Conservation (phyloP, 179 eudicot species). For the Gypsophila paniculata region DNA sequence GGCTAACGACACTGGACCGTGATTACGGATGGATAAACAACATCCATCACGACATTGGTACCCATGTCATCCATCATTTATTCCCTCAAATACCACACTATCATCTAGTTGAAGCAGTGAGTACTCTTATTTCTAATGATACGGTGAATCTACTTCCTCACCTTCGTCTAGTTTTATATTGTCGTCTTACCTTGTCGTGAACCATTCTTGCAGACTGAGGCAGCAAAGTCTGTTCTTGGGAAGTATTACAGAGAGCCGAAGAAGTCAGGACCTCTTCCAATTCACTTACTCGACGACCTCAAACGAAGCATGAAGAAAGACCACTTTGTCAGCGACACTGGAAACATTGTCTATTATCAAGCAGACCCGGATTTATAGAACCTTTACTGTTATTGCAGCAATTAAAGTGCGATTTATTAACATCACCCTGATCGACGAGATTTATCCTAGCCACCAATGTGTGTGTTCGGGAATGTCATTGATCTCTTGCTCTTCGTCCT, state of each 20-base stretch:
- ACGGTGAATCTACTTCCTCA: not conserved
- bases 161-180: not conserved
- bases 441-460: slow-evolving; percentile 4
- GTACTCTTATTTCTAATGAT: slow-evolving; percentile 17
- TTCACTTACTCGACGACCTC: slow-evolving; percentile 59
- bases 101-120: slow-evolving; percentile 87
- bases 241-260: slow-evolving; percentile 81
- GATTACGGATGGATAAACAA: slow-evolving; percentile 95
- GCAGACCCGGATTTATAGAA: slow-evolving; percentile 44
- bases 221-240: slow-evolving; percentile 84
- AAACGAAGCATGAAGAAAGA: slow-evolving; percentile 70
- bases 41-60: slow-evolving; percentile 96
- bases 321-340: slow-evolving; percentile 92
- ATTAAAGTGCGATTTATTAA: slow-evolving; percentile 14
- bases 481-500: slow-evolving; percentile 5
- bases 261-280: slow-evolving; percentile 72
- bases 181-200: not conserved
- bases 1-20: slow-evolving; percentile 81
- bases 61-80: slow-evolving; percentile 92
- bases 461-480: slow-evolving; percentile 3
- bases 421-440: slow-evolving; percentile 1
- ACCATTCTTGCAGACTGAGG: slow-evolving; percentile 60
- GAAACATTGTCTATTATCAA: slow-evolving; percentile 81
- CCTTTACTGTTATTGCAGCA: not conserved
- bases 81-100: slow-evolving; percentile 98